Conservation (phyloP, 1,284 basidiomycete species). For the Leccinum fuscescens region DNA sequence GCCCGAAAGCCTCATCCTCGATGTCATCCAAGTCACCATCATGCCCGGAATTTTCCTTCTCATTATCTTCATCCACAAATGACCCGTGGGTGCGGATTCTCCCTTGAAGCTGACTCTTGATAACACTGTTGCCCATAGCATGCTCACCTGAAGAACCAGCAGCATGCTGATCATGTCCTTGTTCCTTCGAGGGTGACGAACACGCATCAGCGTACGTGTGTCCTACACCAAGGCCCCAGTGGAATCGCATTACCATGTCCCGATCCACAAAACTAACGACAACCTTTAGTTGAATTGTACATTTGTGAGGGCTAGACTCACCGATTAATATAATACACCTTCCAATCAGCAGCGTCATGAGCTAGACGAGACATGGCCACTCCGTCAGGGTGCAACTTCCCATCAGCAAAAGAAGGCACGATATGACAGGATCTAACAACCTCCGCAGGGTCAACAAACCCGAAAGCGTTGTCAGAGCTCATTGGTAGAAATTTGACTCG, state of each 20-base stretch:
- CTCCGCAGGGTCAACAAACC: background rate
- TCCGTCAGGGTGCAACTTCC: background rate
- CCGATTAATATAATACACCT: background rate
- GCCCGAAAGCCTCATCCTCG: background rate
- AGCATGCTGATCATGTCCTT: background rate
- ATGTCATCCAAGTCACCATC: background rate
- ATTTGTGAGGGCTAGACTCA: background rate
- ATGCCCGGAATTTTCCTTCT: background rate
- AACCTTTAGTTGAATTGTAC: background rate
- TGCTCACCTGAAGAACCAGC: background rate
- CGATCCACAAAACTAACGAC: background rate
- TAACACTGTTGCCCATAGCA: too few relatives aligned
- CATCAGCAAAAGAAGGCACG: background rate
- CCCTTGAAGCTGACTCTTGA: too few relatives aligned
- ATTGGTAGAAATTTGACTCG: background rate
- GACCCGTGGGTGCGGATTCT: background rate
- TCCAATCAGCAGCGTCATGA: background rate
- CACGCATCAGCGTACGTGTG: background rate
- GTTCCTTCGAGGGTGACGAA: background rate
- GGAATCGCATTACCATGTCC: background rate
- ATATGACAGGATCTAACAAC: background rate
- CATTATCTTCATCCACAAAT: background rate
- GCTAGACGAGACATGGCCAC: background rate
- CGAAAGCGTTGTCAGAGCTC: background rate
- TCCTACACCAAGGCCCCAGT: background rate